phyloP scores from a whole-genome alignment of 495 filamentous ascomycete species.

The Lichina pygmaea region DNA sequence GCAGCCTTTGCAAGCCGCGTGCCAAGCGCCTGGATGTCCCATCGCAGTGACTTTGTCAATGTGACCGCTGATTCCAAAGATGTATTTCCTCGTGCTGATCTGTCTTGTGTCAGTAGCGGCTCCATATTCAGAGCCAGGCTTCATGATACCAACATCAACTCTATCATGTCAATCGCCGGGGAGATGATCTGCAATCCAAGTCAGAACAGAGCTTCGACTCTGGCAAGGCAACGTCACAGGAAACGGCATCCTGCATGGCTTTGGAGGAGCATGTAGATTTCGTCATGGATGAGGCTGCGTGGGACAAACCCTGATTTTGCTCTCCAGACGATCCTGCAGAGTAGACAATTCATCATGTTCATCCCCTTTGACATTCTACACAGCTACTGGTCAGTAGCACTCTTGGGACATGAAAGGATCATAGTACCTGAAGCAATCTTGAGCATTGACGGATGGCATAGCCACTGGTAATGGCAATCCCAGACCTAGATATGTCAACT shows the following conservation, averaged over 20 bases:
- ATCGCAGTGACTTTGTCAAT: constrained; percentile 63
- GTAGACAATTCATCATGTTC: constrained; percentile 39
- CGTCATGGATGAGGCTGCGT: neutral
- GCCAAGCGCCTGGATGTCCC: constrained; percentile 68
- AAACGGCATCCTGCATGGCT: neutral
- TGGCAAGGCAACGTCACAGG: neutral
- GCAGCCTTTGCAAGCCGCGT: constrained; percentile 45
- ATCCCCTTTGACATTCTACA: constrained; percentile 40
- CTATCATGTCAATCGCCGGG: constrained; percentile 81
- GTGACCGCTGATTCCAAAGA: constrained; percentile 72
- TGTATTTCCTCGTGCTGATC: constrained; percentile 81
- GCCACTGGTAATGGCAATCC: constrained; percentile 59
- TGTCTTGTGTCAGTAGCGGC: constrained; percentile 8
- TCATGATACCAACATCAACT: constrained; percentile 37
- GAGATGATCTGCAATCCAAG: constrained; percentile 40
- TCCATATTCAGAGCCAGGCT: neutral
- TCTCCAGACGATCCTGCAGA: constrained; percentile 50
- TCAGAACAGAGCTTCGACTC: neutral
- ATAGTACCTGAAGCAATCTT: constrained; percentile 43
- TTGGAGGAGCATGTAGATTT: neutral
- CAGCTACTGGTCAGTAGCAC: neutral
- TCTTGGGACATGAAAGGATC: neutral
- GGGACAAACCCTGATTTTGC: constrained; percentile 49
- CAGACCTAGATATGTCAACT: constrained; percentile 26
- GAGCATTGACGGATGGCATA: constrained; percentile 68